Evolutionary conservation across 2,329 filamentous ascomycete species (phyloP), one percentile per base, ranked within the genome.

Genomic region (Apiospora saccharicola): DNA sequence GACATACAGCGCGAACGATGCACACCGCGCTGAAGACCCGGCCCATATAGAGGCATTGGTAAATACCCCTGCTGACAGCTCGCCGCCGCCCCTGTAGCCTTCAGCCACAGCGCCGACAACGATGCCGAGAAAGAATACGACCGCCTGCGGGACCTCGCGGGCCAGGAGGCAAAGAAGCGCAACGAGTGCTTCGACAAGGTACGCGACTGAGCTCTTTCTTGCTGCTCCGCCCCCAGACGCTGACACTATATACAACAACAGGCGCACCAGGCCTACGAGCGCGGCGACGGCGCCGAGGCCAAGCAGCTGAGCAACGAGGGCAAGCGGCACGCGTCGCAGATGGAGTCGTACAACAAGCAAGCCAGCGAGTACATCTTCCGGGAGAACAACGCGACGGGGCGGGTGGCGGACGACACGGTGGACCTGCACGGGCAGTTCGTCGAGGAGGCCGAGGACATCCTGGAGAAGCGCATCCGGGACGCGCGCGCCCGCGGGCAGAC

Each of bases 371-470:
- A 90, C 83, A 98, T 98, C 81, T 98, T 99, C 86, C 92, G 95
- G 53, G 94, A 96, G 84, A 98, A 98, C 86, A 98, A 98, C 81
- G 91, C 93, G 26, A 82, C 86, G 3, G 93, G 90, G 24, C 90
- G 92, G 74, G 92, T 97, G 13, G 88, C 90, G 22, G 86, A 86
- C 53, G 96, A 98, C 83, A 94, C 93, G 12, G 95, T 99, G 77
- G 96, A 99, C 83, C 87, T 99, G 68, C 96, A 99, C 82, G 96
- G 96, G 3, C 93, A 97, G 80, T 98, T 93, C 79, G 95, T 98
- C 73, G 94, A 98, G 81, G 96, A 98, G 85, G 96, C 96, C 6
- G 95, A 98, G 85, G 90, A 94, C 75, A 96, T 98, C 72, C 86
- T 98, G 30, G 94, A 96, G 84, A 88, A 94, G 82, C 89, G 96